Evolutionary conservation across 768 basidiomycete genomes (phyloP).

Genomic region (Phanerochaete carnosa): DNA sequence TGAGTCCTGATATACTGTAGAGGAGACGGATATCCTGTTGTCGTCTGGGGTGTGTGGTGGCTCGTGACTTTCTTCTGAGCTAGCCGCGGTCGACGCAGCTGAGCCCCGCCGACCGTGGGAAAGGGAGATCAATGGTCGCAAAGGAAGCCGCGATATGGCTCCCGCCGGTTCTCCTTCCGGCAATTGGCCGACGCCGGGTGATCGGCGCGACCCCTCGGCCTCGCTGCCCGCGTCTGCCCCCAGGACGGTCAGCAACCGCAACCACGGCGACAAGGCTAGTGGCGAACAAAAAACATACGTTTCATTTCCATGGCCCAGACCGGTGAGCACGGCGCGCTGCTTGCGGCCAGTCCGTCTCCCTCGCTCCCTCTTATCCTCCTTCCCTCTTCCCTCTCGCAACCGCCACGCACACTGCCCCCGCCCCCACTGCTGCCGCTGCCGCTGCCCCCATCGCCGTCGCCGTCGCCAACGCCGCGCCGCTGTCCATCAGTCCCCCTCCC

Average conservation of each 20-base stretch:
- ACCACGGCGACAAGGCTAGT: background rate
- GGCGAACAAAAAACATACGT: background rate
- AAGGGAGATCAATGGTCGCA: slow-evolving; percentile 8
- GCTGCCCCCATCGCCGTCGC: background rate
- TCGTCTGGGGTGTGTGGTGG: slow-evolving; percentile 19
- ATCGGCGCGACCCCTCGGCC: slow-evolving; percentile 11
- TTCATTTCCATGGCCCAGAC: background rate
- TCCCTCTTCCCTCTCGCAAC: background rate
- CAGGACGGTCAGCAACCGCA: slow-evolving; percentile 1
- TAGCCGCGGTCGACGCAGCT: slow-evolving; percentile 7
- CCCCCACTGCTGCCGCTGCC: background rate
- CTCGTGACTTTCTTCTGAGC: slow-evolving; percentile 19
- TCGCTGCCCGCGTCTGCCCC: background rate
- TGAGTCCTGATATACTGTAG: slow-evolving; percentile 10
- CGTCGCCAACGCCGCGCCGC: background rate
- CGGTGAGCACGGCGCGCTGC: slow-evolving; percentile 10
- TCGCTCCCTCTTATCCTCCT: background rate
- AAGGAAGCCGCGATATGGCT: background rate
- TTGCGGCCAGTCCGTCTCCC: background rate
- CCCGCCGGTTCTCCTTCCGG: background rate
- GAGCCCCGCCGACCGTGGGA: slow-evolving; percentile 10
- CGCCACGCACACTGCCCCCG: background rate
- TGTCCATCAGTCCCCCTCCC: slow-evolving; percentile 2
- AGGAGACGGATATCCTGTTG: slow-evolving; percentile 12
- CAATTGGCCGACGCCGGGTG: background rate